Evolutionary conservation across 139 green algal species (phyloP).

Genomic region (Picocystis salinarum): DNA sequence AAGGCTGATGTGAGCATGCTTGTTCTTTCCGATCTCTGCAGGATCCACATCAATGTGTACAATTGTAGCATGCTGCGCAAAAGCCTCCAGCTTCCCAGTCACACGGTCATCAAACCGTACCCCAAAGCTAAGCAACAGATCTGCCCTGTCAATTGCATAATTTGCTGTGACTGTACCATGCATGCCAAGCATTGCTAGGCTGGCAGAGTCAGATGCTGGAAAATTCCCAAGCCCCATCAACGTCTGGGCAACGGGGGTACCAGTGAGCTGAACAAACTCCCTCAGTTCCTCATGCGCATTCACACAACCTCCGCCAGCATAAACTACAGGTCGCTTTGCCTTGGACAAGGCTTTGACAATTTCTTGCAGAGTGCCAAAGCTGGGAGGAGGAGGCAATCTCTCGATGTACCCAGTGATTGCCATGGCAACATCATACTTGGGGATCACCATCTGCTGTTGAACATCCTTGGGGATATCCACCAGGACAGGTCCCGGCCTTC

Average conservation of each 20-base stretch:
- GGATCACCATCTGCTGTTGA: slow-evolving; percentile 84
- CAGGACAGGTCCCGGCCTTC: slow-evolving; percentile 81
- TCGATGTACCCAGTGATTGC: slow-evolving; percentile 70
- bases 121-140: slow-evolving; percentile 48
- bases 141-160: slow-evolving; percentile 72
- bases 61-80: slow-evolving; percentile 72
- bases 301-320: slow-evolving; percentile 77
- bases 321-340: slow-evolving; percentile 46
- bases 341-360: slow-evolving; percentile 8
- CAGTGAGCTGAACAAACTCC: slow-evolving; percentile 55
- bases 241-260: slow-evolving; percentile 73
- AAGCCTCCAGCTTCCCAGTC: slow-evolving; percentile 91
- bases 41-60: slow-evolving; percentile 98
- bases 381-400: slow-evolving; percentile 38
- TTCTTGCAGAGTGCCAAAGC: slow-evolving; percentile 12
- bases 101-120: slow-evolving; percentile 99
- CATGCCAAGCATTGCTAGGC: slow-evolving; percentile 94
- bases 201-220: slow-evolving; percentile 14
- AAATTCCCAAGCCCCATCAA: slow-evolving; percentile 89
- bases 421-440: slow-evolving; percentile 73
- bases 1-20: slow-evolving; percentile 70
- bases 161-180: slow-evolving; percentile 94
- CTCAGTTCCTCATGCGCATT: slow-evolving; percentile 52
- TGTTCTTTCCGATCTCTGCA: slow-evolving; percentile 99
- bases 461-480: slow-evolving; percentile 98